Evolutionary conservation across 306 rosid species (phyloP).

Genomic region (Parietaria judaica): DNA sequence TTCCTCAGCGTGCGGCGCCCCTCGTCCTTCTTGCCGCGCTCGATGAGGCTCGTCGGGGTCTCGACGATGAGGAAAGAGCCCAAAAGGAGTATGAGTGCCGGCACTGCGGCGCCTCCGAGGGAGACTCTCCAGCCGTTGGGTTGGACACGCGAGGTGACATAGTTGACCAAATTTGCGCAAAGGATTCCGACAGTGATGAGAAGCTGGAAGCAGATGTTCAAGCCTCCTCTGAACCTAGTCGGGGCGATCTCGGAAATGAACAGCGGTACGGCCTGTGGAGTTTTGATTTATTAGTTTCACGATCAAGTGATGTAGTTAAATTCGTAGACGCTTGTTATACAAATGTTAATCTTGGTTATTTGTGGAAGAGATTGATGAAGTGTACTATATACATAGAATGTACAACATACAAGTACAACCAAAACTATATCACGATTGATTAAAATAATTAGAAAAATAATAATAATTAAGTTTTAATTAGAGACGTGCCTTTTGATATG

Average conservation of each 20-base stretch:
- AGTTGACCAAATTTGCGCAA: slow-evolving; percentile 21
- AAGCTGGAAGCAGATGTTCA: slow-evolving; percentile 8
- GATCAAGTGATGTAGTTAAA: too few relatives aligned
- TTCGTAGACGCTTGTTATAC: too few relatives aligned
- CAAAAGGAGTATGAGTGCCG: too few relatives aligned
- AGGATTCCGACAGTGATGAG: slow-evolving; percentile 17
- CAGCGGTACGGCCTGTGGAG: slow-evolving; percentile 23
- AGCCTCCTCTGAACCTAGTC: slow-evolving; percentile 25
- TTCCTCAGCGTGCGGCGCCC: slow-evolving; percentile 2
- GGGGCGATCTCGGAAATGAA: slow-evolving; percentile 35
- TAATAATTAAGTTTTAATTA: background rate
- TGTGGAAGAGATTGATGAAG: too few relatives aligned
- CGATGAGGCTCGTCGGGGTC: slow-evolving; percentile 1
- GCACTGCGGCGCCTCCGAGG: too few relatives aligned
- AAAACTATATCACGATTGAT: too few relatives aligned
- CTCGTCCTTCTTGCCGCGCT: slow-evolving; percentile 16
- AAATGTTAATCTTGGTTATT: too few relatives aligned
- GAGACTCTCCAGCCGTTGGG: slow-evolving; percentile 17
- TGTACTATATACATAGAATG: background rate
- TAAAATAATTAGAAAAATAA: too few relatives aligned
- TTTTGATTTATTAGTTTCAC: too few relatives aligned
- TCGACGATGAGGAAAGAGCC: too few relatives aligned
- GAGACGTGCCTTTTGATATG: too few relatives aligned
- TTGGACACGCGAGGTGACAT: slow-evolving; percentile 1
- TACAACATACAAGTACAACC: too few relatives aligned